Evolutionary conservation across 371 early-diverging fungal species (phyloP), one percentile per base, ranked within the genome.

Genomic region (Fennellomyces sp.): DNA sequence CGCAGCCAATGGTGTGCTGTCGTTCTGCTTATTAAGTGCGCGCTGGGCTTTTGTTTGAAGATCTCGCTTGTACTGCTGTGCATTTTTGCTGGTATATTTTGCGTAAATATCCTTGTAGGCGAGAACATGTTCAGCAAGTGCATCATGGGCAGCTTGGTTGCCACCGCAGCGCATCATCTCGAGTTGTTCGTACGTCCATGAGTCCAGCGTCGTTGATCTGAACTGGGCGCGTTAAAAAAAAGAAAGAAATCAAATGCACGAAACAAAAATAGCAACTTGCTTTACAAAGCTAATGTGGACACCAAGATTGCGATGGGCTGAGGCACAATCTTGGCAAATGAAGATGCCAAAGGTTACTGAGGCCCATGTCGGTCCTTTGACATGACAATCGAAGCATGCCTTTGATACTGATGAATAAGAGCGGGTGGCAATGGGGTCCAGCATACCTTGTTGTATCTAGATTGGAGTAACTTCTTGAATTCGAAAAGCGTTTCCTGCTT

Each of bases 281-380:
- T 95, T 88, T 56, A 95, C 98, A 90, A 93, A 99, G 53, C 90
- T 91, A 55, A 97, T 94, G 73, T 94, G 97, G 13, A 95, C 97
- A 52, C 94, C 99, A 71, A 97, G 85, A 71, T 92, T 94, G 49
- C 97, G 86, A 69, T 97, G 97, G 8, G 90, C 87, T n/a, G 97
- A 89, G 5, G 98, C 97, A 80, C 99, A 99, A 59, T 98, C 97
- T 58, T 97, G 86, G 72, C 99, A 99, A 45, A 99, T 80, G 67
- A 97, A 99, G 55, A 97, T 88, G 39, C 99, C 99, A 79, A 89
- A 99, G 0, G 95, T 93, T 10, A 98, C 91, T 47, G 93, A 91
- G 26, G 96, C 86, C 99, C 99, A 99, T 11, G 95, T 94, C 27
- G 99, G 99, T 64, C 94, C 94, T 76, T 94, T 93, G 58, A 89